Conservation (phyloP, 108 stramenopile species). For the Schizochytrium sp. region DNA sequence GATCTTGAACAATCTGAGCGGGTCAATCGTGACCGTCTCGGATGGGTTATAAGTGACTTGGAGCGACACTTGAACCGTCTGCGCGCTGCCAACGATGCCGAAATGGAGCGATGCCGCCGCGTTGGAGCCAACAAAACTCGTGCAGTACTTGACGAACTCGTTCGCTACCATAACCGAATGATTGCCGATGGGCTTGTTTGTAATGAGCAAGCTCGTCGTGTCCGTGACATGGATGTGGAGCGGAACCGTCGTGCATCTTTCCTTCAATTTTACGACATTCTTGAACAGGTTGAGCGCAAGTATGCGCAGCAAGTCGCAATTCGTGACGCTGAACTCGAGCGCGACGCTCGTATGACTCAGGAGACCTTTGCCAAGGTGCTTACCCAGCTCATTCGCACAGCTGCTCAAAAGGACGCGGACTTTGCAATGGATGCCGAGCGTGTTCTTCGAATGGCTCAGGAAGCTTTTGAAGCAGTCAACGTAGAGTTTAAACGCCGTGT, state of each 20-base stretch:
- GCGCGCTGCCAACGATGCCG: background rate
- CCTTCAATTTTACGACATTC: background rate
- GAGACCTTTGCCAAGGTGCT: background rate
- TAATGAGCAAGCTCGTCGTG: background rate
- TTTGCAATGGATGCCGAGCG: conserved; percentile 33
- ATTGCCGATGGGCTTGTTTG: background rate
- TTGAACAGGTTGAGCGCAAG: conserved; percentile 16
- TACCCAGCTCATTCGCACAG: background rate
- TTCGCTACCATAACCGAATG: conserved; percentile 9
- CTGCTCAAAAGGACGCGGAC: background rate
- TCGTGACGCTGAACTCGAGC: conserved; percentile 37
- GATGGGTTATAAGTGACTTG: background rate
- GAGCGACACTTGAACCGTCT: background rate
- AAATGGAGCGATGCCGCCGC: conserved; percentile 17
- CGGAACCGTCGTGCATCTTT: background rate
- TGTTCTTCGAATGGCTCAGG: conserved; percentile 12
- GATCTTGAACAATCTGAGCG: background rate
- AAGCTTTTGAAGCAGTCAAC: background rate
- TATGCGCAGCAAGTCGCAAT: background rate
- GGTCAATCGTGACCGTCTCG: background rate
- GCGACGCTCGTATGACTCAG: background rate
- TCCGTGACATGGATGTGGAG: conserved; percentile 33
- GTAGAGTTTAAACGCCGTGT: background rate
- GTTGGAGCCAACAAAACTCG: background rate
- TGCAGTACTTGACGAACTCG: background rate